These are phyloP conservation scores for Platanthera zijinensis DNA, from an alignment of 106 monocot species.

Conservation along the genomic window DNA sequence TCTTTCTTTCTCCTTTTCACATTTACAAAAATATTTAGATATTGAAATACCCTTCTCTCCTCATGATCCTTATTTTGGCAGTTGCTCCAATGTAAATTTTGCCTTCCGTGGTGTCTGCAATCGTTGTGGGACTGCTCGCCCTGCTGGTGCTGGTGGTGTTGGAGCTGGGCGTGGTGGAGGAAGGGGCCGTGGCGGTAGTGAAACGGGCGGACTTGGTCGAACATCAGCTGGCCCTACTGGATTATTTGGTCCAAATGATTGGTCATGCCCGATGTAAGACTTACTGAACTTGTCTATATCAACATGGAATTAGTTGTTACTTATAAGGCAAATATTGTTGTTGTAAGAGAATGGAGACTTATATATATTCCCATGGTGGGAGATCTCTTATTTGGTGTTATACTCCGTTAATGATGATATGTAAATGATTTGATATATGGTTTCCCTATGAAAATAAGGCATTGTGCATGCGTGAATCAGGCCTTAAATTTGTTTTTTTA, in stretches of 20 bases:
- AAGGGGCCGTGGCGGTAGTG: constrained; percentile 51
- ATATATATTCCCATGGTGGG: too few species aligned
- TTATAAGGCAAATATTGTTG: too few species aligned
- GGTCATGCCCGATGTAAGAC: constrained; percentile 97
- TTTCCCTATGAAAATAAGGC: too few species aligned
- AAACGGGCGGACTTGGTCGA: constrained; percentile 40
- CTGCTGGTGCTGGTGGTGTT: constrained; percentile 78
- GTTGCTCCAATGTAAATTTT: constrained; percentile 98
- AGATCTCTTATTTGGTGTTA: too few species aligned
- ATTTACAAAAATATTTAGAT: constrained; percentile 1
- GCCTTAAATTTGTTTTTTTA: too few species aligned
- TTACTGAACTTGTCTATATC: not conserved
- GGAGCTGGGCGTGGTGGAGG: constrained; percentile 56
- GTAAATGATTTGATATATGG: too few species aligned
- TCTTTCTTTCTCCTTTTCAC: constrained; percentile 41
- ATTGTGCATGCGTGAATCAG: too few species aligned
- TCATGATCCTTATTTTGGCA: constrained; percentile 30
- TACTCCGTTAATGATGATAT: too few species aligned
- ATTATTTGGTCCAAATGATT: constrained; percentile 99
- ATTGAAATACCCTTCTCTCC: not conserved
- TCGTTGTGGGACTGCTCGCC: constrained; percentile 91
- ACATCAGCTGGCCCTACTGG: constrained; percentile 66
- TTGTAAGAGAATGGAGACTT: too few species aligned
- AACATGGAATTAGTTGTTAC: not conserved
- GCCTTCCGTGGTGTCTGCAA: constrained; percentile 99